Evolutionary conservation across 148 eudicot species (phyloP).

Genomic region (Rhododendron ovatum): DNA sequence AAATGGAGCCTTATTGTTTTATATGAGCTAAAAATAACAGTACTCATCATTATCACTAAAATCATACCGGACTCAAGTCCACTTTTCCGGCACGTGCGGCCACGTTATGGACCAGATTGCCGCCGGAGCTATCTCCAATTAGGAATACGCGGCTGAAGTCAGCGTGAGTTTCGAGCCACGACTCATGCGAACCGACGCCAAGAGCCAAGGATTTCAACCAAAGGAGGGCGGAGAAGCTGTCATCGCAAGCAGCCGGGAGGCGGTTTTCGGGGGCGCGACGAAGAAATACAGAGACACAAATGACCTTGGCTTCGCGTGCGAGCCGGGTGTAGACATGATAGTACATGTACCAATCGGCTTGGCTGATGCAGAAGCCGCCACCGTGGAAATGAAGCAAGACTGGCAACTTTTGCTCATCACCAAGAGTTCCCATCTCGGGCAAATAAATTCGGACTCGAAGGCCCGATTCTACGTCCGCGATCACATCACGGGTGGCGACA

Average conservation of each 20-base stretch:
- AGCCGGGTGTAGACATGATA: constrained; percentile 50
- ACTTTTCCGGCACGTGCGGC: constrained; percentile 48
- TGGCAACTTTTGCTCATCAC: constrained; percentile 40
- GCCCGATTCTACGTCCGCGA: constrained; percentile 10
- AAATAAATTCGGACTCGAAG: constrained; percentile 53
- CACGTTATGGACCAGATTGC: constrained; percentile 64
- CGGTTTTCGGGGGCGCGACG: constrained; percentile 65
- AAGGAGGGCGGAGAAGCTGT: constrained; percentile 46
- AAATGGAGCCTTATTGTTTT: no score
- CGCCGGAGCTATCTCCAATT: constrained; percentile 87
- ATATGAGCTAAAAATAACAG: no score
- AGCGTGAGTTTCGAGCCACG: constrained; percentile 34
- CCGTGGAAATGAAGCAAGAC: constrained; percentile 72
- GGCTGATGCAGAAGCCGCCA: constrained; percentile 79
- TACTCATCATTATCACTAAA: neutral
- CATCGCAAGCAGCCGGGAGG: constrained; percentile 71
- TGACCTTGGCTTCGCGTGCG: constrained; percentile 33
- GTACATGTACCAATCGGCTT: constrained; percentile 76
- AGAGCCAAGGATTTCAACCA: constrained; percentile 52
- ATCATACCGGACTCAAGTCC: constrained; percentile 22
- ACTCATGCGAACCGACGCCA: constrained; percentile 1
- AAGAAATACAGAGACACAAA: constrained; percentile 60
- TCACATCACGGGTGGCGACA: constrained; percentile 52
- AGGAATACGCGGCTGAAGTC: constrained; percentile 66
- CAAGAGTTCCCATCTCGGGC: constrained; percentile 27